phyloP scores from a whole-genome alignment of 495 filamentous ascomycete genomes.

The Hypoxylon lienhwacheense region DNA sequence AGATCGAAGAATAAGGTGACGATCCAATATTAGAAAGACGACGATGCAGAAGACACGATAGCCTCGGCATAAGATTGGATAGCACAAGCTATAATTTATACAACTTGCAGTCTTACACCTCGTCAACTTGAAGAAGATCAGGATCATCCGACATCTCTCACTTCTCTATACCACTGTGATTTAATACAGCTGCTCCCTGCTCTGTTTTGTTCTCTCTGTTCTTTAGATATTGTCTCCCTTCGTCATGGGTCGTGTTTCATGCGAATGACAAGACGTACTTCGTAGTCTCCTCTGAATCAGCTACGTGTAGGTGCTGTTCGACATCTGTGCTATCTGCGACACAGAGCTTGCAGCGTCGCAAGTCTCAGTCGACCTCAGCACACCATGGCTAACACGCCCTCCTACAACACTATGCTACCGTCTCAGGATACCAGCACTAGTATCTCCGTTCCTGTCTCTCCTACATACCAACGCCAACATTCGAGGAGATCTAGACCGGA shows the following conservation, averaged over 20 bases:
- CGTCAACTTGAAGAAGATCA: too few species aligned
- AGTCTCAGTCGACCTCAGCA: not conserved
- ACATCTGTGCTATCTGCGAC: not conserved
- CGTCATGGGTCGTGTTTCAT: conserved; percentile 1
- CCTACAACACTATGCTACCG: conserved; percentile 11
- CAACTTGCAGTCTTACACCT: not conserved
- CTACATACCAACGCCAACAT: conserved; percentile 22
- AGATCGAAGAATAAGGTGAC: not conserved
- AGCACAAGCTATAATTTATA: not conserved
- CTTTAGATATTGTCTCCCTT: not conserved
- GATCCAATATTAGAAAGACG: not conserved
- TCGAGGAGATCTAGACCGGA: conserved; percentile 30
- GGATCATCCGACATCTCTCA: not conserved
- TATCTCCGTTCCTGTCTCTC: conserved; percentile 27
- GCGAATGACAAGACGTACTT: not conserved
- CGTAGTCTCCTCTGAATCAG: conserved; percentile 7
- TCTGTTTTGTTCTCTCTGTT: too few species aligned
- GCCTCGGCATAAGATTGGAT: not conserved
- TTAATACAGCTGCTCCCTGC: too few species aligned
- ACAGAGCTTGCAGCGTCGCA: not conserved
- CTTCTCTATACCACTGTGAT: too few species aligned
- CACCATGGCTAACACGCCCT: conserved; percentile 21
- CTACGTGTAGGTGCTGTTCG: not conserved
- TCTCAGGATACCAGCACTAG: conserved; percentile 13
- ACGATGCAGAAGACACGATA: not conserved